phyloP scores from a whole-genome alignment of 1,284 basidiomycete species.

The Anthracocystis setariae region DNA sequence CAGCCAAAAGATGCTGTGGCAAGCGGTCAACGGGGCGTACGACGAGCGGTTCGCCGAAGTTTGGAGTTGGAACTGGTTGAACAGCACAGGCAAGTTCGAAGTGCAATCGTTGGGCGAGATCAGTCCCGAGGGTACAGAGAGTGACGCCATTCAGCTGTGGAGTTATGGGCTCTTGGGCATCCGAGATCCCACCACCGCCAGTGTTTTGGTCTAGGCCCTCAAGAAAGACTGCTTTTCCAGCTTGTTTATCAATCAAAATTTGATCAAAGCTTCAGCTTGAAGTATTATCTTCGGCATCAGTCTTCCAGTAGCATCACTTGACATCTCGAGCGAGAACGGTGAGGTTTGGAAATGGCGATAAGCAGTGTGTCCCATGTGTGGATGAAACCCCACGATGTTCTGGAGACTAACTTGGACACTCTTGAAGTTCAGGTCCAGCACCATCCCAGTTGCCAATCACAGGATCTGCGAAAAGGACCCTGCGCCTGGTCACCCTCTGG shows the following conservation, averaged over 20 bases:
- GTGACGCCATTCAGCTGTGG: slow-evolving; percentile 69
- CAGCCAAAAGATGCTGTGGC: slow-evolving; percentile 69
- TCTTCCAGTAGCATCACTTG: no score
- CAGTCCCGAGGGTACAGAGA: slow-evolving; percentile 67
- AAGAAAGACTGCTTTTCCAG: no score
- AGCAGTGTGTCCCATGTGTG: no score
- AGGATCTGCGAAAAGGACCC: no score
- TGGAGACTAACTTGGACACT: no score
- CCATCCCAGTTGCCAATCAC: no score
- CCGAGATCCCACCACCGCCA: slow-evolving; percentile 55
- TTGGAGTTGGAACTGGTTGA: slow-evolving; percentile 41
- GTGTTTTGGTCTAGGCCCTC: background rate
- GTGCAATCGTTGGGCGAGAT: slow-evolving; percentile 37
- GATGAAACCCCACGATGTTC: no score
- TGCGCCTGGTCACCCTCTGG: no score
- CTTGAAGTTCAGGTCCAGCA: no score
- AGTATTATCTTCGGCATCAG: no score
- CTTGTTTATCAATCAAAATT: background rate
- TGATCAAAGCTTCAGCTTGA: background rate
- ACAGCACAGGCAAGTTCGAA: slow-evolving; percentile 21
- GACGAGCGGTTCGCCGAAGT: slow-evolving; percentile 49
- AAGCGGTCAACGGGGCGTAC: slow-evolving; percentile 68
- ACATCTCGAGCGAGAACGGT: no score
- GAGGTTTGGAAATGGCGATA: no score
- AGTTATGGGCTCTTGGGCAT: slow-evolving; percentile 68